Evolutionary conservation across 2,329 filamentous ascomycete species (phyloP).

Genomic region (Aureobasidium lini): DNA sequence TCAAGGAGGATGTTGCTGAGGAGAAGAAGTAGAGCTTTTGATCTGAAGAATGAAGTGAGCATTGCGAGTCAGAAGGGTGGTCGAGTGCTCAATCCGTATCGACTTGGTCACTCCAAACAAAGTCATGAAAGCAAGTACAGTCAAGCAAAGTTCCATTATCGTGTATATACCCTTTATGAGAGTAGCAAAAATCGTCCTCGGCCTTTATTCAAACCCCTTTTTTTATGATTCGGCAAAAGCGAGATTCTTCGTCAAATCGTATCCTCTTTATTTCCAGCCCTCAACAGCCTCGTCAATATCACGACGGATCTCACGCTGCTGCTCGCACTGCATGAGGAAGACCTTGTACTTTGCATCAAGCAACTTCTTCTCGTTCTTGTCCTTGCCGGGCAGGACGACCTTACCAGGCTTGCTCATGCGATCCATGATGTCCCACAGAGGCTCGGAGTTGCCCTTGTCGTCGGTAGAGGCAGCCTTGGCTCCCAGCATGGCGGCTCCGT

Average conservation of each 20-base stretch:
- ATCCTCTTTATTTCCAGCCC: conserved; percentile 23
- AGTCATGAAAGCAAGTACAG: too few relatives aligned
- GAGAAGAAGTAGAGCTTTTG: conserved; percentile 16
- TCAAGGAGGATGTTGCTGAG: conserved; percentile 33
- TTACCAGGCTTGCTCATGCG: conserved; percentile 91
- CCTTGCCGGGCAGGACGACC: conserved; percentile 66
- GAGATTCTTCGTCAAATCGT: neutral
- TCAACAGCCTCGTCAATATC: conserved; percentile 57
- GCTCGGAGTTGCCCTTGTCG: conserved; percentile 69
- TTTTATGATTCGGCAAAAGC: neutral
- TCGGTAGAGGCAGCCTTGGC: conserved; percentile 90
- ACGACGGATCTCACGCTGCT: conserved; percentile 73
- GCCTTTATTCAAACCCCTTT: neutral
- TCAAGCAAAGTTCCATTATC: neutral
- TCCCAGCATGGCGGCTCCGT: conserved; percentile 97
- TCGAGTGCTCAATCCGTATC: too few relatives aligned
- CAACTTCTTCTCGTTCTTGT: conserved; percentile 68
- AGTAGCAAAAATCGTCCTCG: neutral
- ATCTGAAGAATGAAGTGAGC: neutral
- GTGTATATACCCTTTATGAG: neutral
- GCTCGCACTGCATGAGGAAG: conserved; percentile 86
- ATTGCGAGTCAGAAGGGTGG: too few relatives aligned
- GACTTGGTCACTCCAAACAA: too few relatives aligned
- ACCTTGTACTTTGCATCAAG: conserved; percentile 86
- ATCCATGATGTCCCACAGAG: conserved; percentile 95